phyloP scores from a whole-genome alignment of 371 early-diverging fungal genomes.

The Mucor circinelloides region DNA sequence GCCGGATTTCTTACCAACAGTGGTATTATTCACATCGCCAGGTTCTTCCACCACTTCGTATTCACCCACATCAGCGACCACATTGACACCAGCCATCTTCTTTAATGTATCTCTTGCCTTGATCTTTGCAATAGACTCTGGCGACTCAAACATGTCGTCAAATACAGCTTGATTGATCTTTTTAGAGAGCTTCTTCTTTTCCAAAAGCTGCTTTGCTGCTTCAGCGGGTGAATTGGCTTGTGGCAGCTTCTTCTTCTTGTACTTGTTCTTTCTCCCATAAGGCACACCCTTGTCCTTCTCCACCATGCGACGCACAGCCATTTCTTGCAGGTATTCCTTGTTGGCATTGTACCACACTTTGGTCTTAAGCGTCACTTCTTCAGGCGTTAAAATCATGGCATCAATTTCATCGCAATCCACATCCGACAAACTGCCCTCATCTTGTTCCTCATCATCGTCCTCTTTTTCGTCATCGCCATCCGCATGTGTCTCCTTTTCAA shows the following conservation, averaged over 20 bases:
- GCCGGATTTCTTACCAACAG: slow-evolving; percentile 8
- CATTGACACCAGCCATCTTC: slow-evolving; percentile 5
- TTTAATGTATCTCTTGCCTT: slow-evolving; percentile 38
- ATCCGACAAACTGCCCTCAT: slow-evolving; percentile 51
- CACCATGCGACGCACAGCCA: slow-evolving; percentile 58
- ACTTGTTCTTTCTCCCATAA: slow-evolving; percentile 30
- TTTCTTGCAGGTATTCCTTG: slow-evolving; percentile 82
- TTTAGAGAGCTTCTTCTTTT: slow-evolving; percentile 75
- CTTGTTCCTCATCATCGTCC: slow-evolving; percentile 4
- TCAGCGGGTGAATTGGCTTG: slow-evolving; percentile 66
- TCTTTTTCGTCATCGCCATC: slow-evolving; percentile 11
- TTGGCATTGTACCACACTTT: slow-evolving; percentile 86
- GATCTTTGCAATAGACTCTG: slow-evolving; percentile 48
- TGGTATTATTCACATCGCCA: slow-evolving; percentile 27
- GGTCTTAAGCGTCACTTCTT: slow-evolving; percentile 79
- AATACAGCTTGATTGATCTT: slow-evolving; percentile 90
- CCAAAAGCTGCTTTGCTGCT: slow-evolving; percentile 74
- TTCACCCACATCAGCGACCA: slow-evolving; percentile 28
- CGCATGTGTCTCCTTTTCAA: slow-evolving; percentile 36
- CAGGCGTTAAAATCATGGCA: slow-evolving; percentile 67
- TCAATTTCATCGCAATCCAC: slow-evolving; percentile 83
- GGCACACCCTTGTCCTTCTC: slow-evolving; percentile 54
- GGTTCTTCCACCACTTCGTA: slow-evolving; percentile 55
- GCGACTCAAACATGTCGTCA: slow-evolving; percentile 72
- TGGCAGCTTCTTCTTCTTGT: slow-evolving; percentile 24